These are phyloP conservation scores for Arthroderma uncinatum DNA, from an alignment of 2,329 filamentous ascomycete genomes.

Conservation along the genomic window DNA sequence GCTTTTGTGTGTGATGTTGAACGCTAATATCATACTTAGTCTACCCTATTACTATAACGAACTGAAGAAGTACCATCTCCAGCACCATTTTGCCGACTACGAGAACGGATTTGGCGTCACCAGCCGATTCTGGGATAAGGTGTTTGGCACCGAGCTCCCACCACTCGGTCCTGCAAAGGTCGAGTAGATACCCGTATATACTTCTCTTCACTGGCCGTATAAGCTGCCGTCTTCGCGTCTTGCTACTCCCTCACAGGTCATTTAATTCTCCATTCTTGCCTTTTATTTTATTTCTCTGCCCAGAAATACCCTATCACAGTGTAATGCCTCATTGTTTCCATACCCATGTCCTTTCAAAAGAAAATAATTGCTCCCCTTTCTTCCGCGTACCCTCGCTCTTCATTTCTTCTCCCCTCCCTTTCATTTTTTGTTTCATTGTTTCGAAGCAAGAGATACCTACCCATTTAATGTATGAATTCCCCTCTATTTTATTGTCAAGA, in stretches of 20 bases:
- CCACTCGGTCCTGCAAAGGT: conserved; percentile 28
- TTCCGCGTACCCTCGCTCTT: background rate
- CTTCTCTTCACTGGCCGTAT: background rate
- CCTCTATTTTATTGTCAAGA: background rate
- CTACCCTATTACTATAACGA: conserved; percentile 80
- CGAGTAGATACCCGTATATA: conserved; percentile 19
- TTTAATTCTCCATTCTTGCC: background rate
- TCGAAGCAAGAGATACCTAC: background rate
- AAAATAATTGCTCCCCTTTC: background rate
- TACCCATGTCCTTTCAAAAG: background rate
- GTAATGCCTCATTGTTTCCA: background rate
- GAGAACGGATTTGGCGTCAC: conserved; percentile 96
- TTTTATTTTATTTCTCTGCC: background rate
- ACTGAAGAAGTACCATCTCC: conserved; percentile 94
- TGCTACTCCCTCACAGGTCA: background rate
- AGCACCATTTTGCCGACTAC: conserved; percentile 96
- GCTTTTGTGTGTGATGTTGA: background rate
- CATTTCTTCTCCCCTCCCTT: background rate
- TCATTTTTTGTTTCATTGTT: background rate
- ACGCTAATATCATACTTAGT: conserved; percentile 28
- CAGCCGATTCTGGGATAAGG: conserved; percentile 83
- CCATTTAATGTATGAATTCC: background rate
- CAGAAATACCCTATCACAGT: background rate
- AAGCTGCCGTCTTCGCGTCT: background rate
- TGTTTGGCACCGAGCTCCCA: conserved; percentile 79